These are phyloP conservation scores for Phytophthora niederhauseri DNA, from an alignment of 352 stramenopile species.

Conservation along the genomic window DNA sequence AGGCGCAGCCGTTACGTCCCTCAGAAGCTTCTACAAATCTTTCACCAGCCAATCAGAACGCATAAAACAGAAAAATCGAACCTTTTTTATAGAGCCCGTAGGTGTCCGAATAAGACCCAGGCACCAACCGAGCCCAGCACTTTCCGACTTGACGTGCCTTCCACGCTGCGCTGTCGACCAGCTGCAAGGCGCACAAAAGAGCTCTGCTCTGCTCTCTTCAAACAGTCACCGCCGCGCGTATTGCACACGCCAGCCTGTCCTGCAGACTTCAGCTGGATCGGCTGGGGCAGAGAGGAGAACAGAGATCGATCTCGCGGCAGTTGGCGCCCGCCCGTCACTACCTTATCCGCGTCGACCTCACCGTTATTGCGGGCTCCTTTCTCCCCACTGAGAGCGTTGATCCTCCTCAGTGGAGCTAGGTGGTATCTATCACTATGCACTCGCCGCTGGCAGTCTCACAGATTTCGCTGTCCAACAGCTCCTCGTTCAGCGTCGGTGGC, in stretches of 20 bases:
- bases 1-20: too few relatives aligned
- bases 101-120: constrained; percentile 26
- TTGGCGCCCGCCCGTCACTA: constrained; percentile 21
- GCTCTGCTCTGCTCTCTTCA: constrained; percentile 11
- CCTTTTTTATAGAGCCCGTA: constrained; percentile 25
- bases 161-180: constrained; percentile 20
- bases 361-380: not conserved
- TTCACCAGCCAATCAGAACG: constrained; percentile 18
- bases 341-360: constrained; percentile 10
- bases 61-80: constrained; percentile 27
- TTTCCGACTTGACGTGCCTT: too few relatives aligned
- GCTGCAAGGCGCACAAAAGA: too few relatives aligned
- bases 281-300: constrained; percentile 20
- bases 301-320: constrained; percentile 2
- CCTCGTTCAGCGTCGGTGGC: not conserved
- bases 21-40: constrained; percentile 18
- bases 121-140: too few relatives aligned
- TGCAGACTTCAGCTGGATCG: constrained; percentile 19
- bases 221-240: constrained; percentile 7
- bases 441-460: constrained; percentile 71
- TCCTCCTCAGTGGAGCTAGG: not conserved
- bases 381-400: not conserved
- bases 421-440: constrained; percentile 31
- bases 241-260: constrained; percentile 42
- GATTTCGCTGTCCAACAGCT: constrained; percentile 61